Evolutionary conservation across 163 green algal species (phyloP).

Genomic region (Chlorella variabilis): DNA sequence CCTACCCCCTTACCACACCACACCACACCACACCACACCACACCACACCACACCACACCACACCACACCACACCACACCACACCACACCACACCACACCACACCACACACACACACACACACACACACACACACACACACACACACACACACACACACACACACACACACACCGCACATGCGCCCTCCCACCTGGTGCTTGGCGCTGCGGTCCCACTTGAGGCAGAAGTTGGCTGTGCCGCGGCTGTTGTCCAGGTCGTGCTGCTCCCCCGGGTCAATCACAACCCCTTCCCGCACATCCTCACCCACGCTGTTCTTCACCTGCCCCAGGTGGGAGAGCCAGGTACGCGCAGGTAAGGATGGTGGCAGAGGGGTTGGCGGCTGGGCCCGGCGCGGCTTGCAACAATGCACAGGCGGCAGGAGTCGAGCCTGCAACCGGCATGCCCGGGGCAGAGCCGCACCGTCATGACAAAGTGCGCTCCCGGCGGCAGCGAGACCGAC

Average conservation of each 20-base stretch:
- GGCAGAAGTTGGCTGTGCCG: constrained; percentile 71
- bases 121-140: too few relatives aligned
- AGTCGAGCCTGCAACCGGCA: background rate
- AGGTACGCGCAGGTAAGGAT: too few relatives aligned
- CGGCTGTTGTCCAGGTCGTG: constrained; percentile 57
- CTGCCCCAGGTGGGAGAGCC: constrained; percentile 23
- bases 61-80: too few relatives aligned
- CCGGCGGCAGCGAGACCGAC: constrained; percentile 37
- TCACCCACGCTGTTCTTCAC: constrained; percentile 56
- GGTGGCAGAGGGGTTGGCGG: too few relatives aligned
- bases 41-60: too few relatives aligned
- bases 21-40: too few relatives aligned
- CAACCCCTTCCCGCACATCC: constrained; percentile 57
- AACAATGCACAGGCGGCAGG: background rate
- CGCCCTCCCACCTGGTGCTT: constrained; percentile 63
- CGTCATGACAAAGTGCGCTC: constrained; percentile 49
- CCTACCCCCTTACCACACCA: too few relatives aligned
- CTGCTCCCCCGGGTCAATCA: constrained; percentile 52
- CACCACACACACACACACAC: too few relatives aligned
- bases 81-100: too few relatives aligned
- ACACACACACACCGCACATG: too few relatives aligned
- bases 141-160: too few relatives aligned
- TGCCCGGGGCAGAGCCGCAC: constrained; percentile 28
- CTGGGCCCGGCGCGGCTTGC: background rate
- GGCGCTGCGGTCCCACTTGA: constrained; percentile 71